Evolutionary conservation across 2,329 filamentous ascomycete genomes (phyloP), one percentile per base, ranked within the genome.

Genomic region (Phyllosticta ampelicida): DNA sequence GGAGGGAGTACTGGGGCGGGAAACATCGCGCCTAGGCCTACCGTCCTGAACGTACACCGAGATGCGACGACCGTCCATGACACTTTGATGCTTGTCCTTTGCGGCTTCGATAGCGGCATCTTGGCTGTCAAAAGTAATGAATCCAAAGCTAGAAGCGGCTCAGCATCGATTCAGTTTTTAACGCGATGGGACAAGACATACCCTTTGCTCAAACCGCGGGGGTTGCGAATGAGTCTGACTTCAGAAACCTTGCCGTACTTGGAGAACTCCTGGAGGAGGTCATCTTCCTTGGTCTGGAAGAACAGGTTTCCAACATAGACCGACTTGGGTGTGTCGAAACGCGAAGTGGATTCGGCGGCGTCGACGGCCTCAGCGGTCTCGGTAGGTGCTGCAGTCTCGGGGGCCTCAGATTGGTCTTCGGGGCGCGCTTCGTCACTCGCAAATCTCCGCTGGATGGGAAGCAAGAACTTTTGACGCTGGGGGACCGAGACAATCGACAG

Each of bases 301-400:
- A 83, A 84, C 51, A 89, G 73, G 70, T 89, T 89, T 60, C 84
- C 85, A 62, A 89, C 67, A 65, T 86, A 89, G 59, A 89, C 64
- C 8, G 75, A 79, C 9, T 64, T 66, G 9, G 67, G 11, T 52
- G 9, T 11, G 61, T 55, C 49, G 3, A 6, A 6, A 0, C 1
- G 4, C 18, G 58, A 63, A 9, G 58, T 53, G 13, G 61, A 60
- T 21, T 55, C 59, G 20, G 60, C 62, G 52, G 63, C 53, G n/a
- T 63, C 56, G 16, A 62, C 55, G 57, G 63, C 70, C 50, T 60
- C 63, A n/a, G 36, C 36, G 23, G 63, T 58, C 23, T 63, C 60
- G 23, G 59, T 61, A 36, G 66, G 54, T 48, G 65, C 51, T 6
- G 54, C 58, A 65, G 65, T 30, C 63, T 65, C 48, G 55, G 60